phyloP scores from a whole-genome alignment of 1,284 basidiomycete genomes.

The Naganishia cerealis region DNA sequence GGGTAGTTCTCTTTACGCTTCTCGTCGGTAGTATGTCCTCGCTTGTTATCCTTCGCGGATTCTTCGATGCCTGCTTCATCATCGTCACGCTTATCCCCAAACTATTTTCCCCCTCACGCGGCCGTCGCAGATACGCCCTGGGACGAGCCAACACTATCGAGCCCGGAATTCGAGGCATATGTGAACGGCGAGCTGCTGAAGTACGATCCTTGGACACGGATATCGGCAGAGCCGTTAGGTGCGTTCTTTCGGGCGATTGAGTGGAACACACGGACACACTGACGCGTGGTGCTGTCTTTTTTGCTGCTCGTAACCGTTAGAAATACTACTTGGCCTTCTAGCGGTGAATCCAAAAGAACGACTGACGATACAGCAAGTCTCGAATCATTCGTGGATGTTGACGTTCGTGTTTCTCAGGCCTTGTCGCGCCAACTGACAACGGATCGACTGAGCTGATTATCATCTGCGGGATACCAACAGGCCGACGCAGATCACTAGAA shows the following conservation, averaged over 20 bases:
- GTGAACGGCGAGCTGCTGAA: slow-evolving; percentile 71
- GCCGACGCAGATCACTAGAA: slow-evolving; percentile 67
- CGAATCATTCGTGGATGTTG: slow-evolving; percentile 74
- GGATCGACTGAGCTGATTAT: slow-evolving; percentile 5
- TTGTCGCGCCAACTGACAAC: neutral
- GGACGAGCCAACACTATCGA: slow-evolving; percentile 83
- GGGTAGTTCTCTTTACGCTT: slow-evolving; percentile 92
- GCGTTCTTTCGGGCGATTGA: slow-evolving; percentile 40
- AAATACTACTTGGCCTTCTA: slow-evolving; percentile 71
- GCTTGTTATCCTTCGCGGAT: neutral
- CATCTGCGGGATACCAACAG: slow-evolving; percentile 51
- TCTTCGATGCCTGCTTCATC: too few relatives aligned
- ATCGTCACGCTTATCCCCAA: neutral
- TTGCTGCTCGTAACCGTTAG: slow-evolving; percentile 54
- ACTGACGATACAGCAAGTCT: slow-evolving; percentile 69
- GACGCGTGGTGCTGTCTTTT: neutral
- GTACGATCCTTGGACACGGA: slow-evolving; percentile 77
- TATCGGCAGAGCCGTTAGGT: slow-evolving; percentile 67
- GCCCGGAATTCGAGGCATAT: slow-evolving; percentile 77
- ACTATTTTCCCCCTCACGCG: neutral
- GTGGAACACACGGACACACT: neutral
- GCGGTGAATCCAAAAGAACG: slow-evolving; percentile 70
- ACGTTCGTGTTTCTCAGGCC: slow-evolving; percentile 57
- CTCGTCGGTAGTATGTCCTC: slow-evolving; percentile 78
- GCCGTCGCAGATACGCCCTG: slow-evolving; percentile 79